These are phyloP conservation scores for Heliamphora pulchella DNA, from an alignment of 179 eudicot genomes.

Conservation along the genomic window DNA sequence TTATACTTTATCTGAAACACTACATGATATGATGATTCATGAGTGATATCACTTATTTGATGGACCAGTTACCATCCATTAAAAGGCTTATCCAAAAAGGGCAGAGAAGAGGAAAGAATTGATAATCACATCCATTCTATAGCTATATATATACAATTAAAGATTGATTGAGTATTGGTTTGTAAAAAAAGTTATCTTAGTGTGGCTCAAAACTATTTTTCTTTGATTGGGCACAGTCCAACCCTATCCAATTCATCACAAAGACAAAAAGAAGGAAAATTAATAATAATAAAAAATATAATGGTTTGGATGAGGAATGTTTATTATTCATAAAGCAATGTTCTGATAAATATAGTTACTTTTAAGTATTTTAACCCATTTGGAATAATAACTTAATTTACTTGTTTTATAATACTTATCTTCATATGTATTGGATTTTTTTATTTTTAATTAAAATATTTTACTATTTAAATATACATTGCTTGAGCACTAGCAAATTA, in stretches of 20 bases:
- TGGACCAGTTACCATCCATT: slow-evolving; percentile 1
- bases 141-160: no score
- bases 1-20: background rate
- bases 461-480: no score
- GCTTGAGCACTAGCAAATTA: no score
- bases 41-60: slow-evolving; percentile 11
- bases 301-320: no score
- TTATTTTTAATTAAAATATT: no score
- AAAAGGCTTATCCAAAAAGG: background rate
- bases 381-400: no score
- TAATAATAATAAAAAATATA: no score
- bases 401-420: no score
- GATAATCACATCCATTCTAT: background rate
- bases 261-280: background rate
- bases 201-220: slow-evolving; percentile 8
- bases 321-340: no score
- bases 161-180: background rate
- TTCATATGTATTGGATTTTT: no score
- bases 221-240: background rate
- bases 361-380: no score
- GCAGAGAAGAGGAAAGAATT: background rate
- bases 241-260: background rate
- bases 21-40: slow-evolving; percentile 1
- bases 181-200: background rate
- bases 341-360: no score